These are phyloP conservation scores for Penicillium rolfsii DNA, from an alignment of 2,329 filamentous ascomycete genomes.

Conservation along the genomic window DNA sequence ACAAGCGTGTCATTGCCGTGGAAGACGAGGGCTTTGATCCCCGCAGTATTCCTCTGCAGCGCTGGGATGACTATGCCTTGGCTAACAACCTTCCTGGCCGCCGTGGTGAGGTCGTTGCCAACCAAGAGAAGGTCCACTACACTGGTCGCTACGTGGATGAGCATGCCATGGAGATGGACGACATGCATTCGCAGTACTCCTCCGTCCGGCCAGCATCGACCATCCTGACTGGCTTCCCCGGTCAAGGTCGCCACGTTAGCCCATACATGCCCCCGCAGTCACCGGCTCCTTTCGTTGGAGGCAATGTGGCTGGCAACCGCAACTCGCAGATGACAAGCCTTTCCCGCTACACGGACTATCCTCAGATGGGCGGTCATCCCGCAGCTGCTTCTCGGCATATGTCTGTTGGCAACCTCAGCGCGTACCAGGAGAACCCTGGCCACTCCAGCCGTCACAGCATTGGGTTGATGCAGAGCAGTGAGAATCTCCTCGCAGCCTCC, in stretches of 20 bases:
- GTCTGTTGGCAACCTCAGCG: slow-evolving; percentile 61
- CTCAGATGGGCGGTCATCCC: slow-evolving; percentile 44
- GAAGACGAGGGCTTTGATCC: slow-evolving; percentile 86
- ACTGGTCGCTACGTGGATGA: slow-evolving; percentile 70
- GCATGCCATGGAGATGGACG: slow-evolving; percentile 87
- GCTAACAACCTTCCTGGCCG: slow-evolving; percentile 88
- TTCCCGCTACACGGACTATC: slow-evolving; percentile 66
- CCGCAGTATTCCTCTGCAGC: slow-evolving; percentile 86
- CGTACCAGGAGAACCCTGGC: slow-evolving; percentile 46
- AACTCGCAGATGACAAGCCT: slow-evolving; percentile 73
- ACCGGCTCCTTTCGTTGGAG: slow-evolving; percentile 68
- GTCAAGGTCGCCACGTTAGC: slow-evolving; percentile 56
- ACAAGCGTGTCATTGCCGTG: slow-evolving; percentile 85
- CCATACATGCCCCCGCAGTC: slow-evolving; percentile 83
- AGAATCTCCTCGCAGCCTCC: slow-evolving; percentile 47
- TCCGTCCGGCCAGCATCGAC: slow-evolving; percentile 85
- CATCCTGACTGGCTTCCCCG: slow-evolving; percentile 80
- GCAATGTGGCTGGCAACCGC: slow-evolving; percentile 54
- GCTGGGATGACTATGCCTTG: slow-evolving; percentile 95
- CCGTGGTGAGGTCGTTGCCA: slow-evolving; percentile 67
- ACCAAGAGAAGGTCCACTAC: slow-evolving; percentile 62
- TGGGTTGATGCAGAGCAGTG: slow-evolving; percentile 49
- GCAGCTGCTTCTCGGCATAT: slow-evolving; percentile 53
- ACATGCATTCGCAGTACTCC: slow-evolving; percentile 95
- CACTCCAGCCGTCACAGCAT: slow-evolving; percentile 47